Percentiles rank a stretch among this genome's conserved stretches.
phyloP scores from a whole-genome alignment of 768 basidiomycete species.

The Amanita thiersii region DNA sequence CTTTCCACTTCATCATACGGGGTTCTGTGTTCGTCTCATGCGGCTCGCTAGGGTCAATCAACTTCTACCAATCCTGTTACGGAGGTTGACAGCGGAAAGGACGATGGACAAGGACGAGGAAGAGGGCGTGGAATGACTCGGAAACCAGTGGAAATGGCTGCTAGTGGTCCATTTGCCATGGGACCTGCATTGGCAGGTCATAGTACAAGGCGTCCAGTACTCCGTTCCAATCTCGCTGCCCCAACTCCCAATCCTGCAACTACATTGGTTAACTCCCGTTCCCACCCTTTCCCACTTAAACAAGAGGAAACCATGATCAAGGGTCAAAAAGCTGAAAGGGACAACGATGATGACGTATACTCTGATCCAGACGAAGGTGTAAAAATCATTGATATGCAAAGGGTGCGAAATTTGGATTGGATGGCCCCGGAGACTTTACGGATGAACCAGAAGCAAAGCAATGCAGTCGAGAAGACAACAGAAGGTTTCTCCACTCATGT shows the following conservation, averaged over 20 bases:
- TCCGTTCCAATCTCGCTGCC: constrained; percentile 52
- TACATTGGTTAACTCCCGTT: constrained; percentile 42
- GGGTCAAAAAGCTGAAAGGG: constrained; percentile 20
- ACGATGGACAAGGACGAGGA: constrained; percentile 45
- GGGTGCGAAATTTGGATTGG: constrained; percentile 74
- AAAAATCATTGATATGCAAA: constrained; percentile 79
- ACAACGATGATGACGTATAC: constrained; percentile 61
- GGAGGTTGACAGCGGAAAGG: constrained; percentile 38
- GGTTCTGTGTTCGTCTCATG: constrained; percentile 8
- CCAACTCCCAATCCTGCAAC: constrained; percentile 30
- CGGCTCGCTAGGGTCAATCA: constrained; percentile 1
- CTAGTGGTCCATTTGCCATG: constrained; percentile 84
- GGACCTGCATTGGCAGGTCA: constrained; percentile 66
- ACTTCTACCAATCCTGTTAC: not conserved
- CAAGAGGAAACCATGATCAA: constrained; percentile 24
- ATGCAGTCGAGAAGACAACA: constrained; percentile 38
- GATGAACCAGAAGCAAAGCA: constrained; percentile 34
- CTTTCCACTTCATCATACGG: not conserved
- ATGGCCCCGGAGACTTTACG: constrained; percentile 77
- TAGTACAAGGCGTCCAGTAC: constrained; percentile 39
- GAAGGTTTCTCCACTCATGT: constrained; percentile 7
- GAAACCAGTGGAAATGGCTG: constrained; percentile 64
- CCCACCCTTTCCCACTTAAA: constrained; percentile 42
- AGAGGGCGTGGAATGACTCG: constrained; percentile 44
- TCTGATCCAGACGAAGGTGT: constrained; percentile 86